Conservation (phyloP, 208 protist species). For the Trypanosoma mega region DNA sequence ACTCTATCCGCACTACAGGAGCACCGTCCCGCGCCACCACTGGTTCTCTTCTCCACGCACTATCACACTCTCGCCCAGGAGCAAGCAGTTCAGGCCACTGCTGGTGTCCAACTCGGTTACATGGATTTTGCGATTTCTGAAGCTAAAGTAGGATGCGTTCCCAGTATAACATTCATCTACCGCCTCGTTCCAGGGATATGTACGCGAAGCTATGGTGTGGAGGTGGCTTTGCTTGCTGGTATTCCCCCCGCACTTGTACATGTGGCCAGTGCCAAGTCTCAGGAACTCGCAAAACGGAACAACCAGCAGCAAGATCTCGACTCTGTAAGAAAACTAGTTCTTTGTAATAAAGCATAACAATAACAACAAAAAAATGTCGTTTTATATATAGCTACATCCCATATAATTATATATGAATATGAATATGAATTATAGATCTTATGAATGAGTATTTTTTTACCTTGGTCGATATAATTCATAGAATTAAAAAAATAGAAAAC, state of each 20-base stretch:
- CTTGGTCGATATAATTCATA: too few relatives aligned
- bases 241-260: constrained; percentile 59
- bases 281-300: constrained; percentile 53
- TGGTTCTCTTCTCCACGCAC: constrained; percentile 96
- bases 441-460: too few relatives aligned
- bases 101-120: constrained; percentile 73
- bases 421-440: too few relatives aligned
- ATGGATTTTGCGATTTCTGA: constrained; percentile 80
- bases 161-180: constrained; percentile 86
- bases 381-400: too few relatives aligned
- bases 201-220: constrained; percentile 88
- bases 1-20: constrained; percentile 82
- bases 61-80: constrained; percentile 96
- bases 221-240: constrained; percentile 89
- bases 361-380: neutral
- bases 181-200: constrained; percentile 84
- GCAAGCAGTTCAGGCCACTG: constrained; percentile 20
- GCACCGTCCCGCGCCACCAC: constrained; percentile 40
- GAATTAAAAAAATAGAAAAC: too few relatives aligned
- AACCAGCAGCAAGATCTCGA: constrained; percentile 59
- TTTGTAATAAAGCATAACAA: neutral
- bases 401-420: too few relatives aligned
- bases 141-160: constrained; percentile 21
- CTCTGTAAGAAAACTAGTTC: constrained; percentile 30
- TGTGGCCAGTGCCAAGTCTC: constrained; percentile 57